phyloP scores from a whole-genome alignment of 371 early-diverging fungal genomes.

The Dinochytrium kinnereticum region DNA sequence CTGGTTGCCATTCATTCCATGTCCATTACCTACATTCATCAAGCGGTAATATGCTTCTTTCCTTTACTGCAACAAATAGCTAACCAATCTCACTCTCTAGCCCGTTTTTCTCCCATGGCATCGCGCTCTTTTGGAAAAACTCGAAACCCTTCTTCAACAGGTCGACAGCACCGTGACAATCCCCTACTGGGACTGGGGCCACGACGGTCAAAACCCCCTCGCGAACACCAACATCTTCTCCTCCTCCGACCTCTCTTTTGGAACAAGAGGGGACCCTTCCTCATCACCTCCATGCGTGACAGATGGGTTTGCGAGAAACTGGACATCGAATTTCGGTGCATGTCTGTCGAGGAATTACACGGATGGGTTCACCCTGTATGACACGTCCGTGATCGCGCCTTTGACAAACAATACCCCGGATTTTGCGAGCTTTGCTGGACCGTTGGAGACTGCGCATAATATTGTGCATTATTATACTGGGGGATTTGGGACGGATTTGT shows the following conservation, averaged over 20 bases:
- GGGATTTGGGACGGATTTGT: conserved; percentile 30
- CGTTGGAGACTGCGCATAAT: conserved; percentile 34
- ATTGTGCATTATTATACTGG: conserved; percentile 33
- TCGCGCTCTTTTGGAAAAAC: conserved; percentile 39
- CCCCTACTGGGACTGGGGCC: conserved; percentile 66
- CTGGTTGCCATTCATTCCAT: conserved; percentile 34
- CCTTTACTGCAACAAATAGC: background rate
- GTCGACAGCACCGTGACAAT: conserved; percentile 51
- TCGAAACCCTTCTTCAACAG: conserved; percentile 42
- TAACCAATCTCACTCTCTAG: conserved; percentile 9
- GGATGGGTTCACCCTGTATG: conserved; percentile 22
- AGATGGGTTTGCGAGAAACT: conserved; percentile 32
- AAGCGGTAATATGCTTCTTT: conserved; percentile 22
- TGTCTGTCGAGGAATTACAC: conserved; percentile 34
- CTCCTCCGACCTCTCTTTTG: conserved; percentile 8
- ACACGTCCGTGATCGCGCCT: conserved; percentile 20
- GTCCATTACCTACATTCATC: conserved; percentile 30
- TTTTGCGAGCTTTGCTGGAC: conserved; percentile 25
- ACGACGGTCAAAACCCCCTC: conserved; percentile 29
- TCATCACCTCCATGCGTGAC: conserved; percentile 12
- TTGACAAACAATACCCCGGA: conserved; percentile 17
- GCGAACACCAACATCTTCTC: conserved; percentile 24
- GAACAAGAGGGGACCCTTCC: conserved; percentile 26
- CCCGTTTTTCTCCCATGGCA: conserved; percentile 57
- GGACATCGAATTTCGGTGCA: conserved; percentile 21